Conservation (phyloP, 495 filamentous ascomycete genomes). For the Copromyces sp. region DNA sequence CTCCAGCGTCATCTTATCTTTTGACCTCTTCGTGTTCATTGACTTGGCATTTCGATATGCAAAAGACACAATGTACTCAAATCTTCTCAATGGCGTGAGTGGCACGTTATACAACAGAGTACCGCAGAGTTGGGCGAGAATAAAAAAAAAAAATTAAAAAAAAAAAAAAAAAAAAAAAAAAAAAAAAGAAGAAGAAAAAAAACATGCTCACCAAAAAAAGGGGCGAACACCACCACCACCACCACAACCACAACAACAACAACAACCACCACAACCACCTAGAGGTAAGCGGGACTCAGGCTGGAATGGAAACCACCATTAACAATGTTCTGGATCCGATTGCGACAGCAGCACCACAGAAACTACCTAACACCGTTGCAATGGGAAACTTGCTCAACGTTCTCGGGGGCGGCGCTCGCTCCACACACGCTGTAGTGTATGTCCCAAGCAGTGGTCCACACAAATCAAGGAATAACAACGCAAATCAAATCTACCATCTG, state of each 20-base stretch:
- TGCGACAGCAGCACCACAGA: not conserved
- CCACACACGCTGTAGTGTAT: not conserved
- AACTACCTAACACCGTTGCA: not conserved
- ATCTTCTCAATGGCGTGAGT: not conserved
- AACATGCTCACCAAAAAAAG: not conserved
- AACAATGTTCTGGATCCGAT: not conserved
- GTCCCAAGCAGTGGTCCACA: too few species aligned
- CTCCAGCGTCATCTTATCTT: not conserved
- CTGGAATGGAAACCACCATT: not conserved
- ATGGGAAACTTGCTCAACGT: not conserved
- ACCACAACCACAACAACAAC: too few species aligned
- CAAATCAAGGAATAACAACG: too few species aligned
- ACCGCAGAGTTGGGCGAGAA: not conserved
- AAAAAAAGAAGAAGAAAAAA: too few species aligned
- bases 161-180: too few species aligned
- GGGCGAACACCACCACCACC: not conserved
- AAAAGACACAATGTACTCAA: not conserved
- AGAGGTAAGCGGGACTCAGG: too few species aligned
- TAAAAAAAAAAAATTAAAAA: not conserved
- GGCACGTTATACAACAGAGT: not conserved
- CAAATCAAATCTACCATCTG: too few species aligned
- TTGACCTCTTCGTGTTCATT: not conserved
- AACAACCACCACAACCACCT: too few species aligned
- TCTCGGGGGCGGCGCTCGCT: too few species aligned
- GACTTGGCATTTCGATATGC: not conserved